A percentile compares a stretch with the other conserved stretches of the same genome.
Conservation (phyloP, 2,329 filamentous ascomycete genomes). For the Fusarium guadeloupense region DNA sequence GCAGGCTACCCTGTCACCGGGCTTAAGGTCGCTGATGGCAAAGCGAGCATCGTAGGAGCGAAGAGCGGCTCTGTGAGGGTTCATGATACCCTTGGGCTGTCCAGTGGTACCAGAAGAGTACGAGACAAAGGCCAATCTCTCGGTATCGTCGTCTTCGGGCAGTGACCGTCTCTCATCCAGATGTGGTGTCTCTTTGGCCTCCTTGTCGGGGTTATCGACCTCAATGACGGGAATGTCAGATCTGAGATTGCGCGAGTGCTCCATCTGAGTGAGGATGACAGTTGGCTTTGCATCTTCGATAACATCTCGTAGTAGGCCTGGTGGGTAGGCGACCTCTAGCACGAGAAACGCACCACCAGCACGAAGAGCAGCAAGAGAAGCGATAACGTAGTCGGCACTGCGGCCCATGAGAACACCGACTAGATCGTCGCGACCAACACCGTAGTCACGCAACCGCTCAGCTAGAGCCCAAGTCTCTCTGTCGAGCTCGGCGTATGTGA, state of each 20-base stretch:
- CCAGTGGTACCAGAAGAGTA: constrained; percentile 83
- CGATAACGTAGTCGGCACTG: constrained; percentile 81
- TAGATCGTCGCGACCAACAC: constrained; percentile 76
- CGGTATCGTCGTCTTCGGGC: constrained; percentile 73
- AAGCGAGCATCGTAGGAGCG: constrained; percentile 80
- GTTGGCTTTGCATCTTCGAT: constrained; percentile 77
- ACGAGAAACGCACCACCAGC: constrained; percentile 84
- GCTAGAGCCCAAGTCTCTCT: constrained; percentile 72
- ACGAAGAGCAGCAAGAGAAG: constrained; percentile 78
- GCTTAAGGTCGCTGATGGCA: constrained; percentile 71
- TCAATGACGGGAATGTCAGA: constrained; percentile 69
- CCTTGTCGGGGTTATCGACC: constrained; percentile 61
- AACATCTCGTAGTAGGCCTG: constrained; percentile 77
- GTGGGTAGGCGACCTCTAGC: constrained; percentile 81
- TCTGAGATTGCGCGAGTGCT: constrained; percentile 73
- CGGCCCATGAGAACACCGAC: constrained; percentile 80
- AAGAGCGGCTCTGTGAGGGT: constrained; percentile 78
- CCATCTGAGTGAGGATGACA: constrained; percentile 74
- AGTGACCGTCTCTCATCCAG: constrained; percentile 58
- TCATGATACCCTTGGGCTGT: constrained; percentile 83
- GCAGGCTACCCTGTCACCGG: constrained; percentile 82
- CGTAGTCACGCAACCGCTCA: constrained; percentile 69
- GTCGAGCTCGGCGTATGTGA: constrained; percentile 79
- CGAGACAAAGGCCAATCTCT: constrained; percentile 80
- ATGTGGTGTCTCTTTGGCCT: constrained; percentile 42